Base-by-base conservation (phyloP, 345 rosid species). In the Pistacia integerrima region DNA sequence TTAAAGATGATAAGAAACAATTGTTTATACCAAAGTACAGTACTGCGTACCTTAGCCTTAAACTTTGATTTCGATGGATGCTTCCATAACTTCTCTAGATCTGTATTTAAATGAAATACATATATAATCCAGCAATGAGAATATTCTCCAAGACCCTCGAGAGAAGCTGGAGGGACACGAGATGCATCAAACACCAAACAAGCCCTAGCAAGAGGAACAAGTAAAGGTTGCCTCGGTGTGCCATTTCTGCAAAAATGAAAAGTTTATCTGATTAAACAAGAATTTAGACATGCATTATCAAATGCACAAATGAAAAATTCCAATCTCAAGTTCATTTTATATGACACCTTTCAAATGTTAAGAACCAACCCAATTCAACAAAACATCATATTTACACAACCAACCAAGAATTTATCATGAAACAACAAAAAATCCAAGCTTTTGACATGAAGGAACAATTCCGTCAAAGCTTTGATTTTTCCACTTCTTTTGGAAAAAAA, bases 71-170 rank as follows among this genome's bases (percentile, higher is more conserved):
- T 86, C 65, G 97, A 85, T 63, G 98, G 92, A 67, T 89, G 84
- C 84, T 90, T 95, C 98, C 98, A 93, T 67, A 95, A 84, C 90
- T 95, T 93, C 61, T 93, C 98, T 13, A 95, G 78, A 88, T 95
- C 88, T 4, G 98, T 95, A 80, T 93, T 95, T 74, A 95, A 87
- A 86, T 95, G 99, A 84, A 95, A 95, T 4, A 93, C 97, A 79
- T 87, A 95, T 18, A 95, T 71, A 76, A 95, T 83, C 99, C 99
- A 95, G 81, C 98, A 93, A 81, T 95, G 95, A 75, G 99, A 90
- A 84, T 95, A 95, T 74, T 90, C 96, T 41, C 35, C 88, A 9
- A 95, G 91, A 81, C 96, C 98, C 75, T 93, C 99, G 69, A 95
- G 98, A 49, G 98, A 93, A 70, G 97, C 99, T 8, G 94, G 93